Base-by-base conservation (phyloP, 805 yeast species). In the Spathaspora arborariae region DNA sequence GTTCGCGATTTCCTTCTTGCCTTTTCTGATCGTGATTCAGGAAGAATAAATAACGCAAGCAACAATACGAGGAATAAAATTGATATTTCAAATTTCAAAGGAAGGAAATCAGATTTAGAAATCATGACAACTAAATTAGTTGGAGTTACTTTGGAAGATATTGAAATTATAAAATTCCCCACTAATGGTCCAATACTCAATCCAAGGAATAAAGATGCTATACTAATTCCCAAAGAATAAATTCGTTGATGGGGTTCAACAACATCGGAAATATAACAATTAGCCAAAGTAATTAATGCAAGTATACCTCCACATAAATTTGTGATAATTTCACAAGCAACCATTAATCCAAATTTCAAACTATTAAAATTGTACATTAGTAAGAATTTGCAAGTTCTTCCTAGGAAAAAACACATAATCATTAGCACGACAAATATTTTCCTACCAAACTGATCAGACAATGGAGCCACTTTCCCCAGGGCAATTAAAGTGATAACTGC, bases 251-350 rank as follows among this genome's bases (percentile, higher is more conserved):
- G 73, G 1, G 87, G 76, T 18, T 81, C 84, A 5, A 82, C 82
- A 35, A 88, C 80, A 65, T 89, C 96, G 3, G 88, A 72, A 15
- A 86, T 74, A 58, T 88, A 89, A 49, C 91, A 79, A 57, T 83
- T 83, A 10, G 80, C 67, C 24, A 85, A 65, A 8, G 84, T 79
- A 43, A 85, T 56, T 27, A 83, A 55, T 5, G 82, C 73, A 49
- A 80, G 63, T 7, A 76, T 42, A 0, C 89, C 85, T 20, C 96
- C 96, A n/a, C 83, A 78, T 3, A 76, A 44, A 20, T 81, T 72
- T 24, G 72, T 74, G 1, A 84, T 30, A 1, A 76, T 48, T 11
- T 74, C 74, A 2, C 78, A 65, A 0, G 73, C 27, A 1, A 85
- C 61, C 50, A 81, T 69, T 22, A 58, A 49, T 10, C 51, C 48